Evolutionary conservation across 371 early-diverging fungal genomes (phyloP).

Genomic region (Cokeromyces recurvatus): DNA sequence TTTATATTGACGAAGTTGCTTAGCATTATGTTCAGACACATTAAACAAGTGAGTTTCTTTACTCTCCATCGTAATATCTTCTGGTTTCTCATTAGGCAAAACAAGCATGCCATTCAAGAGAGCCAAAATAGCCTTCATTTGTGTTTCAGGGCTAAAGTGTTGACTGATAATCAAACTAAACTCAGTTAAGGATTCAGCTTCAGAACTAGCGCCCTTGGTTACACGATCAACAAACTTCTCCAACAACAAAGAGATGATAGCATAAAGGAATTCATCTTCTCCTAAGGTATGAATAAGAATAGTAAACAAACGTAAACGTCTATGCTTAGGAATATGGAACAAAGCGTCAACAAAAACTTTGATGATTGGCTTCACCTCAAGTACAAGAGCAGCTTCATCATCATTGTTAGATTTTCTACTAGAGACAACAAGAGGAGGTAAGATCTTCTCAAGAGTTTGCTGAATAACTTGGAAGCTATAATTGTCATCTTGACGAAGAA

Average conservation of each 20-base stretch:
- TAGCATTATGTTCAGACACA: constrained; percentile 48
- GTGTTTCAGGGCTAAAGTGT: constrained; percentile 63
- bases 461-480: constrained; percentile 95
- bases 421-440: constrained; percentile 78
- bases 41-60: constrained; percentile 38
- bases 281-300: constrained; percentile 81
- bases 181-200: constrained; percentile 58
- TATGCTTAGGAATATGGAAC: constrained; percentile 89
- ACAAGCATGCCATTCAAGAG: constrained; percentile 56
- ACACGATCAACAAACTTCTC: constrained; percentile 60
- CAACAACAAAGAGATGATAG: constrained; percentile 70
- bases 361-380: constrained; percentile 68
- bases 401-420: constrained; percentile 46
- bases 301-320: constrained; percentile 85
- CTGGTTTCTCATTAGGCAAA: constrained; percentile 62
- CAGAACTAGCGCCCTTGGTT: constrained; percentile 49
- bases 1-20: constrained; percentile 76
- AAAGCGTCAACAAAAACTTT: constrained; percentile 91
- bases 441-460: constrained; percentile 80
- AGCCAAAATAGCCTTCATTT: constrained; percentile 61
- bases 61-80: constrained; percentile 27
- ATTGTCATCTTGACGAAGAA: constrained; percentile 90
- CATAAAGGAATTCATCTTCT: constrained; percentile 66
- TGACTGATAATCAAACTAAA: constrained; percentile 62
- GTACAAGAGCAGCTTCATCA: constrained; percentile 31